Percentiles rank a stretch among this genome's conserved stretches.
Conservation (phyloP, 768 basidiomycete genomes). For the Fibroporia radiculosa region DNA sequence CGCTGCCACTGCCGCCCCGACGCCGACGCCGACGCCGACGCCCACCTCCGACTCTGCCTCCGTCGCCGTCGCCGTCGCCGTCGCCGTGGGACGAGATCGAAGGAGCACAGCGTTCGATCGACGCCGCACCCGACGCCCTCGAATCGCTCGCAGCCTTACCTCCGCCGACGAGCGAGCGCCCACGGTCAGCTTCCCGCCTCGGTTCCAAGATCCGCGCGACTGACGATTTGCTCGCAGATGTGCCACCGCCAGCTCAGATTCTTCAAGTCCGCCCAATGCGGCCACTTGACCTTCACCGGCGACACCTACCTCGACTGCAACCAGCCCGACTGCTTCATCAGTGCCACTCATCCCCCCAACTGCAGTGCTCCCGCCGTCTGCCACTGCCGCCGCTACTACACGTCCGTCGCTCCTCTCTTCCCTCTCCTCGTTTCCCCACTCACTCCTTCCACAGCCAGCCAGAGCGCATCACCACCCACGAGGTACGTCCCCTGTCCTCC, state of each 20-base stretch:
- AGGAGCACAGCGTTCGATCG: slow-evolving; percentile 5
- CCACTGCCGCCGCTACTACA: slow-evolving; percentile 52
- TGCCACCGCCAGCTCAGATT: slow-evolving; percentile 58
- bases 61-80: too few species aligned
- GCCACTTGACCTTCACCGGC: slow-evolving; percentile 41
- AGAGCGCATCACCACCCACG: slow-evolving; percentile 39
- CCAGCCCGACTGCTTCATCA: slow-evolving; percentile 35
- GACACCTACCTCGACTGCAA: slow-evolving; percentile 48
- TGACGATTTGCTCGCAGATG: slow-evolving; percentile 33
- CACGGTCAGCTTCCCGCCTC: slow-evolving; percentile 15
- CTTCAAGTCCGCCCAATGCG: slow-evolving; percentile 41
- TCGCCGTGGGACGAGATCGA: slow-evolving; percentile 10
- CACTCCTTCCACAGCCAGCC: slow-evolving; percentile 24
- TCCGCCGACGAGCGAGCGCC: slow-evolving; percentile 26
- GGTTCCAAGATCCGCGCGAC: slow-evolving; percentile 6
- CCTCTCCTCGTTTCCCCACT: slow-evolving; percentile 2
- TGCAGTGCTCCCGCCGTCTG: slow-evolving; percentile 28
- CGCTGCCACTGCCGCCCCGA: background rate
- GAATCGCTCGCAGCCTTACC: slow-evolving; percentile 20
- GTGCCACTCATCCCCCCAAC: slow-evolving; percentile 38
- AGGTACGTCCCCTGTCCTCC: slow-evolving; percentile 37
- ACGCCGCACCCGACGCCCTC: slow-evolving; percentile 6
- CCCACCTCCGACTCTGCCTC: too few species aligned
- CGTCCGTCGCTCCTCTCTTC: slow-evolving; percentile 23
- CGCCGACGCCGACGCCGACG: background rate